A percentile compares a stretch with the other conserved stretches of the same genome.
Evolutionary conservation across 2,329 filamentous ascomycete species (phyloP).

Genomic region (Gliomastix tumulicola): DNA sequence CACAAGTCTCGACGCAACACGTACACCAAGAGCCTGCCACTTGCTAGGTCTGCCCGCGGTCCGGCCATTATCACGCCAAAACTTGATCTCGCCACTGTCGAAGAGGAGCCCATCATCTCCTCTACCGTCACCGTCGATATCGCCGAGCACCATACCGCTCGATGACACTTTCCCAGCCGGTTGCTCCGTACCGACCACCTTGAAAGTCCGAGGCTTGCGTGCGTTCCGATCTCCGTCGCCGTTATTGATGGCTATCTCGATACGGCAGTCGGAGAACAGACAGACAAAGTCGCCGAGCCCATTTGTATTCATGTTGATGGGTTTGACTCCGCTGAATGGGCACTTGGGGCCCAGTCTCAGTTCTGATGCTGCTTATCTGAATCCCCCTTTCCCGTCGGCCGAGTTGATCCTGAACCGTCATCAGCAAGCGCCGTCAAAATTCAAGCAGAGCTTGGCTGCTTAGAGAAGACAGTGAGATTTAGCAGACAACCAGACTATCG

Average conservation of each 20-base stretch:
- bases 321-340: too few species aligned
- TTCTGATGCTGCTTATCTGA: neutral
- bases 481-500: too few species aligned
- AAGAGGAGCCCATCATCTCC: slow-evolving; percentile 6
- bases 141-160: slow-evolving; percentile 3
- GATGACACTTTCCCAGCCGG: neutral
- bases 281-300: slow-evolving; percentile 6
- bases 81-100: slow-evolving; percentile 2
- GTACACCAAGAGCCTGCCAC: slow-evolving; percentile 20
- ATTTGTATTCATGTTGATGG: slow-evolving; percentile 6
- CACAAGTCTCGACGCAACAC: slow-evolving; percentile 8
- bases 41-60: slow-evolving; percentile 10
- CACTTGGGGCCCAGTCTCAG: neutral
- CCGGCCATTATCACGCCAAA: slow-evolving; percentile 6
- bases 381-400: neutral
- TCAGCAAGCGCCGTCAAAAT: too few species aligned
- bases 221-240: slow-evolving; percentile 4
- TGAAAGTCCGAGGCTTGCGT: slow-evolving; percentile 2
- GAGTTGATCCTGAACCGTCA: slow-evolving; percentile 11
- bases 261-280: slow-evolving; percentile 1
- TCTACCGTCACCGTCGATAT: slow-evolving; percentile 8
- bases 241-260: slow-evolving; percentile 3
- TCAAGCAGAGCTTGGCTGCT: too few species aligned
- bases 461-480: too few species aligned
- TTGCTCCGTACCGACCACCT: neutral